Evolutionary conservation across 2,329 filamentous ascomycete genomes (phyloP).

Genomic region (Rachicladosporium sp.): DNA sequence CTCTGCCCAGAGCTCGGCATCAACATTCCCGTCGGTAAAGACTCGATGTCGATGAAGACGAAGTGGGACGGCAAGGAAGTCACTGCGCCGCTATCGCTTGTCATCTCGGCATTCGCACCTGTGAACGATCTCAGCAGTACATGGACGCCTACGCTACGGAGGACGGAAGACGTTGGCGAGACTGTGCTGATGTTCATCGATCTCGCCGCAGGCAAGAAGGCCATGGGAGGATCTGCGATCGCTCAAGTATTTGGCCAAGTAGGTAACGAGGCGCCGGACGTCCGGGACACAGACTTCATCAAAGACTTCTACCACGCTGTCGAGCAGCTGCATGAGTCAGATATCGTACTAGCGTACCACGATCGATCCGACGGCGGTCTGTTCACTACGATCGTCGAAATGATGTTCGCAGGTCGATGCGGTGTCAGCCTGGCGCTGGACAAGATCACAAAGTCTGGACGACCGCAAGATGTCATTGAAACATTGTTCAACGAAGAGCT

Average conservation of each 20-base stretch:
- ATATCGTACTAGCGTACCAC: constrained; percentile 81
- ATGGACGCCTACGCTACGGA: constrained; percentile 82
- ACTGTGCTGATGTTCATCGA: constrained; percentile 84
- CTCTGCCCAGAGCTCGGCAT: constrained; percentile 83
- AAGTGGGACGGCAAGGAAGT: constrained; percentile 84
- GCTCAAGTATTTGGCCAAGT: constrained; percentile 82
- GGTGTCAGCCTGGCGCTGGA: constrained; percentile 80
- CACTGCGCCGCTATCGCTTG: constrained; percentile 78
- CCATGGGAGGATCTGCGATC: constrained; percentile 80
- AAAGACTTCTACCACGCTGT: constrained; percentile 88
- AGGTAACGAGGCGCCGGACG: constrained; percentile 73
- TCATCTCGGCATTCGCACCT: constrained; percentile 81
- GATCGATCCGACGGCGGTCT: constrained; percentile 89
- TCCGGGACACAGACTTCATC: constrained; percentile 67
- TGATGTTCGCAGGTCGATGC: constrained; percentile 95
- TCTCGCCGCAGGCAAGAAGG: constrained; percentile 65
- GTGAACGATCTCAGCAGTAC: constrained; percentile 74
- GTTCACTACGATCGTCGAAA: constrained; percentile 81
- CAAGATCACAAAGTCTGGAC: constrained; percentile 50
- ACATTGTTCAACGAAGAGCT: constrained; percentile 93
- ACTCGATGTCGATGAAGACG: constrained; percentile 98
- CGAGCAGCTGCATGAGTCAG: constrained; percentile 51
- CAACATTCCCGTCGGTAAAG: constrained; percentile 91
- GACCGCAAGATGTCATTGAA: constrained; percentile 49
- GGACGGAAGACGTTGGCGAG: constrained; percentile 77